Evolutionary conservation across 2,329 filamentous ascomycete species (phyloP).

Genomic region (Botrytis fabae): DNA sequence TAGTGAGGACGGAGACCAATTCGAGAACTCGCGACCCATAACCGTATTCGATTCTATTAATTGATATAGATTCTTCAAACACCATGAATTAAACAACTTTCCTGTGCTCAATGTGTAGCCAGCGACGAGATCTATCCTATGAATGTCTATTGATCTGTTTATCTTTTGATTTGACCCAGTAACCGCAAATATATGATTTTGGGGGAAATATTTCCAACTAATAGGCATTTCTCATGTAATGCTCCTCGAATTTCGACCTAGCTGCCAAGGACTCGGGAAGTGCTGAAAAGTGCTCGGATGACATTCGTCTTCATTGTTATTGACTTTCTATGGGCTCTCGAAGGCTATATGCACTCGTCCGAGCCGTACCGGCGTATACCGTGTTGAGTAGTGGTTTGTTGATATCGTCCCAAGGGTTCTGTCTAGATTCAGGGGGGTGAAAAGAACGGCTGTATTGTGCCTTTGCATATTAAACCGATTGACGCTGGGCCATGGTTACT

Average conservation of each 20-base stretch:
- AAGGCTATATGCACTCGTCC: not conserved
- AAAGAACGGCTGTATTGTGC: not conserved
- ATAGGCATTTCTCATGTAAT: constrained; percentile 16
- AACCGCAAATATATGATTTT: constrained; percentile 25
- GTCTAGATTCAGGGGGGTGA: constrained; percentile 22
- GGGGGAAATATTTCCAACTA: constrained; percentile 2
- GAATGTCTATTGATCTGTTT: constrained; percentile 41
- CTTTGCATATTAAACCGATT: not conserved
- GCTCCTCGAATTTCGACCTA: constrained; percentile 20
- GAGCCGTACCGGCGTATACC: not conserved
- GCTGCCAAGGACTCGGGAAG: constrained; percentile 14
- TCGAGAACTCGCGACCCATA: constrained; percentile 23
- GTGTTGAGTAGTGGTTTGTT: constrained; percentile 3
- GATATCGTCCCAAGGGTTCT: not conserved
- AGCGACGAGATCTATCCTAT: constrained; percentile 44
- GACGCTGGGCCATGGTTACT: too few relatives aligned
- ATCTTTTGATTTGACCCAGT: constrained; percentile 29
- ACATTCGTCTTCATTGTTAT: constrained; percentile 7
- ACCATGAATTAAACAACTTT: constrained; percentile 44
- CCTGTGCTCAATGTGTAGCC: constrained; percentile 67
- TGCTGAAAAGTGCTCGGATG: constrained; percentile 6
- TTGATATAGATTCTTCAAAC: not conserved
- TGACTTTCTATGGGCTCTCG: not conserved
- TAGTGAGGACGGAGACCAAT: constrained; percentile 22
- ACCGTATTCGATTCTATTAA: constrained; percentile 1